Conservation (phyloP, 257 asterid genomes). For the Cinchona pubescens region DNA sequence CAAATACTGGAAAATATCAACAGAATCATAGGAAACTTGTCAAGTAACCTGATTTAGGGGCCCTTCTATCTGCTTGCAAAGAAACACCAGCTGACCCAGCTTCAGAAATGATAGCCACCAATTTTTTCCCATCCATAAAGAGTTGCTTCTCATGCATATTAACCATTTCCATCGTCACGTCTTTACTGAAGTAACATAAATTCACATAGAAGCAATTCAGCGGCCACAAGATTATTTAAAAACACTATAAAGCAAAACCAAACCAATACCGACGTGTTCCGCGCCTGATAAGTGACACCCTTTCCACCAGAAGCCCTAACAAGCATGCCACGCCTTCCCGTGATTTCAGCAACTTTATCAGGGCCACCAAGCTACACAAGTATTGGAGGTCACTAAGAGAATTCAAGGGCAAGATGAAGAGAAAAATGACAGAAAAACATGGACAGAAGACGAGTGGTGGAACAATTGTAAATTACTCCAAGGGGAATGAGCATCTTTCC, state of each 20-base stretch:
- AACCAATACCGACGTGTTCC: conserved; percentile 81
- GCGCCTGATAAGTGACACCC: conserved; percentile 94
- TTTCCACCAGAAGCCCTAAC: conserved; percentile 86
- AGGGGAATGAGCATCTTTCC: not conserved
- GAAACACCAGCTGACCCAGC: conserved; percentile 99
- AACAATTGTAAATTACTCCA: not conserved
- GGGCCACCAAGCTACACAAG: conserved; percentile 91
- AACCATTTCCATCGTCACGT: conserved; percentile 96
- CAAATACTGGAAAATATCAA: not conserved
- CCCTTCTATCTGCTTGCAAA: conserved; percentile 98
- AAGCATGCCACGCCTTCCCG: conserved; percentile 97
- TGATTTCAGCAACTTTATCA: conserved; percentile 91
- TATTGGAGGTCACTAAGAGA: conserved; percentile 22
- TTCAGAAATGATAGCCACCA: conserved; percentile 92
- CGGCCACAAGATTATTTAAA: conserved; percentile 19
- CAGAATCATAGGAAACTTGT: not conserved
- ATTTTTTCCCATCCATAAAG: conserved; percentile 91
- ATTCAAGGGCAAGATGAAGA: not conserved
- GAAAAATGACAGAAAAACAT: not conserved
- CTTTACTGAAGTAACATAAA: conserved; percentile 57
- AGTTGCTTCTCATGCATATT: conserved; percentile 96
- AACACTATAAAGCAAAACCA: conserved; percentile 13
- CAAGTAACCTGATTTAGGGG: conserved; percentile 69
- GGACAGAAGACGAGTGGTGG: not conserved
- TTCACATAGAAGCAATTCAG: conserved; percentile 18